Conservation (phyloP, 148 eudicot species). For the Cornus suecica region DNA sequence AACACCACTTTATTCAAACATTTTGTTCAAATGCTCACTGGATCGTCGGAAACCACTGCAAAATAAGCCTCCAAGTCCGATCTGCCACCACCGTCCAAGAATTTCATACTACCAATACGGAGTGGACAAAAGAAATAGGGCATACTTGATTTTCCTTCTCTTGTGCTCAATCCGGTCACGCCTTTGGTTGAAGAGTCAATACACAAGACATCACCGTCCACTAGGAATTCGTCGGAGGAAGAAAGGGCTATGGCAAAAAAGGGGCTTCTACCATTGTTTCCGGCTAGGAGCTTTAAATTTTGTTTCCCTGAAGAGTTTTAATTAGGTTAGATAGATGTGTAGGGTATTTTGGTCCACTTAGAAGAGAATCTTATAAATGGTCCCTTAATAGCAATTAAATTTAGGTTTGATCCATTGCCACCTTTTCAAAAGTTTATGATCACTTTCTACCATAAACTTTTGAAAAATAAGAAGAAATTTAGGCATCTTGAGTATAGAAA, state of each 20-base stretch:
- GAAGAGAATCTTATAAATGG: too few relatives aligned
- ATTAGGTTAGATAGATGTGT: too few relatives aligned
- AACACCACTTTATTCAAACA: constrained; percentile 75
- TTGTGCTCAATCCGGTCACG: constrained; percentile 76
- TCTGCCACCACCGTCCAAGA: constrained; percentile 20
- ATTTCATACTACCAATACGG: constrained; percentile 52
- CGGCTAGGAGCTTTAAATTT: too few relatives aligned
- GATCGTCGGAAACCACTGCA: constrained; percentile 50
- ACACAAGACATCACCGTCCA: constrained; percentile 44
- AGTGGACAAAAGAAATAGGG: constrained; percentile 49
- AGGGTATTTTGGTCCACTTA: too few relatives aligned
- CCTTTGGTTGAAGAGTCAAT: constrained; percentile 52
- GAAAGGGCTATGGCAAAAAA: constrained; percentile 72
- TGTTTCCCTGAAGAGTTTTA: too few relatives aligned
- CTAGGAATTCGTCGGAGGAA: constrained; percentile 43
- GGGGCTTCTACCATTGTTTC: too few relatives aligned
- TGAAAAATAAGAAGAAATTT: too few relatives aligned
- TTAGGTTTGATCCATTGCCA: too few relatives aligned
- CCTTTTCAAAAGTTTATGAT: too few relatives aligned
- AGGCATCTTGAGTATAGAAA: too few relatives aligned
- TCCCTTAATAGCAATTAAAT: too few relatives aligned
- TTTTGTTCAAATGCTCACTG: constrained; percentile 89
- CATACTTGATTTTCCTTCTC: constrained; percentile 65
- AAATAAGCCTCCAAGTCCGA: constrained; percentile 18
- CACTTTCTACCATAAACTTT: too few relatives aligned